These are phyloP conservation scores for Volutella citrinella DNA, from an alignment of 2,329 filamentous ascomycete species.

Conservation along the genomic window DNA sequence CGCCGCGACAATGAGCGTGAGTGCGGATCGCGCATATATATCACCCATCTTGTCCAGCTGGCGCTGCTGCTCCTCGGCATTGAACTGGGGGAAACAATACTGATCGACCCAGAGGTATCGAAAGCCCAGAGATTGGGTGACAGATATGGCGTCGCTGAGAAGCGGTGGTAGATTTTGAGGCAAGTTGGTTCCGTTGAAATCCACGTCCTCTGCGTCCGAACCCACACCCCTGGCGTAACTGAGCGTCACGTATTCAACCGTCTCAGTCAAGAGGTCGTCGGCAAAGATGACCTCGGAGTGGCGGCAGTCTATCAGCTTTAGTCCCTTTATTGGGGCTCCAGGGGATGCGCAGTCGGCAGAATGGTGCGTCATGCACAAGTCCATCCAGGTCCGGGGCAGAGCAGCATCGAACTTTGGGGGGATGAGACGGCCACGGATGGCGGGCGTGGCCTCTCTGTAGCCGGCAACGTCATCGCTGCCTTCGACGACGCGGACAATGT, in stretches of 20 bases:
- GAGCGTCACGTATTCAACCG: conserved; percentile 30
- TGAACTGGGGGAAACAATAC: conserved; percentile 31
- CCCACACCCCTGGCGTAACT: conserved; percentile 32
- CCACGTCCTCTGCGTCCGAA: conserved; percentile 11
- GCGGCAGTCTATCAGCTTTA: conserved; percentile 33
- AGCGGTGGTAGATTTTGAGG: conserved; percentile 27
- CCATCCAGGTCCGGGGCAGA: conserved; percentile 32
- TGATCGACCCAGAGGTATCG: conserved; percentile 38
- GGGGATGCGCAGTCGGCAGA: conserved; percentile 18
- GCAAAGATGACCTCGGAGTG: conserved; percentile 27
- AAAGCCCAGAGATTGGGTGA: conserved; percentile 30
- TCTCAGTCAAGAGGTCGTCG: conserved; percentile 21
- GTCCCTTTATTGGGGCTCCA: conserved; percentile 20
- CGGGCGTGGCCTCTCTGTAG: conserved; percentile 17
- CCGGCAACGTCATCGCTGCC: conserved; percentile 20
- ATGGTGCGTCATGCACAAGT: conserved; percentile 33
- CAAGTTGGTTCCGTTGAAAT: conserved; percentile 13
- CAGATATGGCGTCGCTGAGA: conserved; percentile 31
- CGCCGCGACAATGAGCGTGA: conserved; percentile 36
- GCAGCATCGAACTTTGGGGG: conserved; percentile 26
- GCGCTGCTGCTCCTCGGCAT: conserved; percentile 20
- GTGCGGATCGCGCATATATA: conserved; percentile 30
- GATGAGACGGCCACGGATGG: conserved; percentile 31
- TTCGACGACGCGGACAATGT: conserved; percentile 30
- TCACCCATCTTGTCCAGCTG: conserved; percentile 32